Base-by-base conservation (phyloP, 306 rosid genomes). In the Leucaena leucocephala region DNA sequence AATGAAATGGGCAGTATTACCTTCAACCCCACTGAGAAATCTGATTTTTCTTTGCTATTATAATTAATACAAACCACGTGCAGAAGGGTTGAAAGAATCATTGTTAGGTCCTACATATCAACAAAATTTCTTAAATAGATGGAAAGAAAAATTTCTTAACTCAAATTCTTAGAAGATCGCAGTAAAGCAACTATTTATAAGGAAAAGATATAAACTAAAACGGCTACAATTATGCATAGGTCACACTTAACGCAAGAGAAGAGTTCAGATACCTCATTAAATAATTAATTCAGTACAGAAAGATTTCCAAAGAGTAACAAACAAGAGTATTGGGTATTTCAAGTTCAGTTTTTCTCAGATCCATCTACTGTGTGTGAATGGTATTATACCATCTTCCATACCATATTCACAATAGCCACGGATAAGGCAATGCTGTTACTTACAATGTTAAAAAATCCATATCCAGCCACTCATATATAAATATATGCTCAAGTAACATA, bases 21-120 rank as follows among this genome's bases (percentile, higher is more conserved):
- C 98, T 94, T 94, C 78, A 94, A 81, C 80, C 95, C 97, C 78
- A 87, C 83, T 49, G 97, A 89, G 78, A 89, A 91, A 91, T 81
- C 94, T 77, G 97, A 84, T 55, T 85, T 86, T 58, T 91, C 98
- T 76, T 91, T 91, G 89, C 81, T 88, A 76, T 92, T 92, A 80
- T 79, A 91, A 80, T 91, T 86, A 62, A 89, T 82, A 82, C 87
- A 87, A 81, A 92, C 91, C 84, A 91, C 97, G 0, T 94, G 95
- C 68, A 94, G 91, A 71, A 94, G 97, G 27, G 97, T 88, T 11
- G 87, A 93, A 71, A 92, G 83, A 83, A 90, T 86, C 74, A 88
- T 80, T 15, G 89, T 92, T 85, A 92, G 91, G 66, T 94, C 98
- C 98, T 94, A 89, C 84, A 82, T 35, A 71, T 8, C 67, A 49